These are phyloP conservation scores for Lizonia empirigonia DNA, from an alignment of 2,329 filamentous ascomycete genomes.

Conservation along the genomic window DNA sequence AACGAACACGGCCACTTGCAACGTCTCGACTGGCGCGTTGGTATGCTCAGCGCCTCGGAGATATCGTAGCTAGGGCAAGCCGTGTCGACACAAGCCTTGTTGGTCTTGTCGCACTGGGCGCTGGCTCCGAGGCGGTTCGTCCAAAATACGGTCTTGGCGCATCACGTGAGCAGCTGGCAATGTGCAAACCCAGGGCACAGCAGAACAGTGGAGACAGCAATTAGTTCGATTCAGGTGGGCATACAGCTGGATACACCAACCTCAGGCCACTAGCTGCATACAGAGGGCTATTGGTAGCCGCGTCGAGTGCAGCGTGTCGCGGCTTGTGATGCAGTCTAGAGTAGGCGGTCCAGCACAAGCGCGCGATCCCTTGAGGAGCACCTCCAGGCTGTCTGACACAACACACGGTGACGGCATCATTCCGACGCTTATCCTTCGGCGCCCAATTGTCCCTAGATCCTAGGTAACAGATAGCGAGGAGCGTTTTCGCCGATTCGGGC, in stretches of 20 bases:
- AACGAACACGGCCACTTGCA: not conserved
- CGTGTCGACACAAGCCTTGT: not conserved
- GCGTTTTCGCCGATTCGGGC: slow-evolving; percentile 33
- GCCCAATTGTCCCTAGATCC: slow-evolving; percentile 30
- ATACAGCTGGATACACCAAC: not conserved
- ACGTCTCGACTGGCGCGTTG: not conserved
- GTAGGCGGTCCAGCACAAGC: slow-evolving; percentile 25
- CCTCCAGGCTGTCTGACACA: slow-evolving; percentile 24
- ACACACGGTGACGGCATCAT: slow-evolving; percentile 42
- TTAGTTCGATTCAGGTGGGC: slow-evolving; percentile 2
- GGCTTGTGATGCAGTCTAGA: slow-evolving; percentile 19
- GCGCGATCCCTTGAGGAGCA: slow-evolving; percentile 23
- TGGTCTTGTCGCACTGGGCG: no score
- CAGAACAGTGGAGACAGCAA: slow-evolving; percentile 6
- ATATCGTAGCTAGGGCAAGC: no score
- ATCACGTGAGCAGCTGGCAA: slow-evolving; percentile 2
- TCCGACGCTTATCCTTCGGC: slow-evolving; percentile 47
- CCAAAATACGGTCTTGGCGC: not conserved
- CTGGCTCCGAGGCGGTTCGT: not conserved
- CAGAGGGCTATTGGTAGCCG: slow-evolving; percentile 6
- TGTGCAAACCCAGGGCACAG: not conserved
- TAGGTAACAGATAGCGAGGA: slow-evolving; percentile 30
- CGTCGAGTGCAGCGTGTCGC: slow-evolving; percentile 1
- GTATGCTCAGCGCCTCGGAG: not conserved
- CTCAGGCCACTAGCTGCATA: slow-evolving; percentile 4